Base-by-base conservation (phyloP, 768 basidiomycete genomes). In the Exsudoporus frostii region DNA sequence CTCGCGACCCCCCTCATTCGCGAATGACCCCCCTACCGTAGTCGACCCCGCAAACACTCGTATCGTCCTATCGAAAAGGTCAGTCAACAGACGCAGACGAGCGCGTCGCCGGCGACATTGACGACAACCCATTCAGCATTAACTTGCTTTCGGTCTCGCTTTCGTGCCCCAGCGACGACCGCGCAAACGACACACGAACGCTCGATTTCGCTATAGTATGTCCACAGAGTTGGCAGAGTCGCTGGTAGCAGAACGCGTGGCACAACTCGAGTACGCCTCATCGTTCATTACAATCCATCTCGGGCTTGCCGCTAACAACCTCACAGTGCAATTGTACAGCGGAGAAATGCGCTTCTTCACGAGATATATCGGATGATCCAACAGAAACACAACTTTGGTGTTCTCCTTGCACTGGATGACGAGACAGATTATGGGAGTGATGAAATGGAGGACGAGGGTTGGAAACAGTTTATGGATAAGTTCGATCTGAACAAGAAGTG, bases 281-380 rank as follows among this genome's bases (percentile, higher is more conserved):
- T 47, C 43, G 39, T 39, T 41, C 32, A 15, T 27, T 7, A 13
- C 4, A n/a, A 13, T 45, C 22, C 32, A 17, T 54, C 46, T 44
- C 36, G 13, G 9, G 40, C 10, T 13, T 19, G 22, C 24, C 8
- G 19, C 45, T 38, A 4, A 57, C 33, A 9, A 24, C 22, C 34
- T 47, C 55, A 19, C 56, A 91, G 88, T 65, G 76, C 74, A 58
- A 84, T 91, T 56, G 70, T 82, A 40, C 70, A 77, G 43, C 83
- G 82, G 59, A 76, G 88, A 67, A 85, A 87, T 83, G 83, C 74
- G 48, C 77, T 90, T 45, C 77, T 91, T 65, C 76, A 77, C 39
- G 80, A 90, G 67, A 83, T 91, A 82, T 86, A 80, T 71, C 70
- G 72, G 48, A 79, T 91, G 75, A 77, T 88, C 45, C 77, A 75